Conservation (phyloP, 2,329 filamentous ascomycete genomes). For the Calonectria ilicicola region DNA sequence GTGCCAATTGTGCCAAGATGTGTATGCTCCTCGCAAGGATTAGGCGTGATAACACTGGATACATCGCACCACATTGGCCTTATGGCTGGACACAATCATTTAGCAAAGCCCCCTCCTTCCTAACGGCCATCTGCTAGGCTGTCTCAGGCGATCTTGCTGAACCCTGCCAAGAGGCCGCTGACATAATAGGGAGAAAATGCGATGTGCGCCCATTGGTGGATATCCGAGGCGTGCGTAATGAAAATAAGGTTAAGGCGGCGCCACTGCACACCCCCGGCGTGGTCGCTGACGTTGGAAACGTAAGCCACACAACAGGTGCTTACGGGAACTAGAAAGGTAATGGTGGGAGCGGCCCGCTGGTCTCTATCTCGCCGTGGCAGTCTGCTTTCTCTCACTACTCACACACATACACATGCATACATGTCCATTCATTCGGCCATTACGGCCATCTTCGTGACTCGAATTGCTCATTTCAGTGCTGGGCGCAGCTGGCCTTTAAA, state of each 20-base stretch:
- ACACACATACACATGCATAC: neutral
- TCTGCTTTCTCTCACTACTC: too few relatives aligned
- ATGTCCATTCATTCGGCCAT: neutral
- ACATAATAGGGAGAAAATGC: neutral
- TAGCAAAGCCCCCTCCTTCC: neutral
- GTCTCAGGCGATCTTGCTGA: neutral
- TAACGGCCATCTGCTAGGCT: neutral
- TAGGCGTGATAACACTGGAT: too few relatives aligned
- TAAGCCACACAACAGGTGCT: neutral
- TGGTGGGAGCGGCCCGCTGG: neutral
- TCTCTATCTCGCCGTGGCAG: neutral
- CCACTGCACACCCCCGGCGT: neutral
- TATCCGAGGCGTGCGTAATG: neutral
- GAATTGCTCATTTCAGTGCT: neutral
- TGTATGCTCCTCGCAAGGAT: neutral
- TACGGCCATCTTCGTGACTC: neutral
- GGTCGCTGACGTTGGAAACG: slow-evolving; percentile 2
- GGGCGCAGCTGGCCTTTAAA: neutral
- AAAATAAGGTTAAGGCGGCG: neutral
- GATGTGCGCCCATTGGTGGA: neutral
- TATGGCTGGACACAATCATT: neutral
- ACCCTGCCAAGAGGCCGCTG: neutral
- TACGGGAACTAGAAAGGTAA: neutral
- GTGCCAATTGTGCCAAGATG: neutral
- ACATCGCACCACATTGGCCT: neutral